Evolutionary conservation across 169 alveolate genomes (phyloP).

Genomic region (Plasmodium chabaudi): DNA sequence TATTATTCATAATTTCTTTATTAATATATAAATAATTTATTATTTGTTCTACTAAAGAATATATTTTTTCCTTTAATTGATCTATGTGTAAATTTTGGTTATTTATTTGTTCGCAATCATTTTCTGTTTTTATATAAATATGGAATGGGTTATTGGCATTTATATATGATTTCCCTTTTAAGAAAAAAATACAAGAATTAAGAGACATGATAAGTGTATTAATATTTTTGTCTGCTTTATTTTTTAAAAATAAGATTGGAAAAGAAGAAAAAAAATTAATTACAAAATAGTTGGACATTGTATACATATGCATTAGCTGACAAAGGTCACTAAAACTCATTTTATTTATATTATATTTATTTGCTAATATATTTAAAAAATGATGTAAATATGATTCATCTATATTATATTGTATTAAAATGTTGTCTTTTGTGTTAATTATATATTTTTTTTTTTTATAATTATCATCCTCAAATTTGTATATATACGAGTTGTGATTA

Average conservation of each 20-base stretch:
- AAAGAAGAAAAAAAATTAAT: slow-evolving; percentile 25
- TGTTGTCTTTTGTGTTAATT: slow-evolving; percentile 34
- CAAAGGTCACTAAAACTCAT: slow-evolving; percentile 46
- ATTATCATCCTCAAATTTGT: slow-evolving; percentile 23
- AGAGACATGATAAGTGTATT: slow-evolving; percentile 36
- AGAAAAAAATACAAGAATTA: slow-evolving; percentile 64
- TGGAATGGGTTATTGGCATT: slow-evolving; percentile 18
- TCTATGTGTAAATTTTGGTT: background rate
- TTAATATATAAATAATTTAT: slow-evolving; percentile 61
- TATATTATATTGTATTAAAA: slow-evolving; percentile 29
- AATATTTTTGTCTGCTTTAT: slow-evolving; percentile 41
- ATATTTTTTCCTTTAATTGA: slow-evolving; percentile 58
- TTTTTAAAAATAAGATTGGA: slow-evolving; percentile 53
- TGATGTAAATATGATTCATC: slow-evolving; percentile 55
- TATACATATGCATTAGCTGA: slow-evolving; percentile 48
- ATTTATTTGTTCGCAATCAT: background rate
- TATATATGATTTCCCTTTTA: slow-evolving; percentile 62
- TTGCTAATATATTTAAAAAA: slow-evolving; percentile 30
- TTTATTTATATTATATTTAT: slow-evolving; percentile 58
- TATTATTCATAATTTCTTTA: slow-evolving; percentile 51
- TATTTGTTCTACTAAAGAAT: slow-evolving; percentile 50
- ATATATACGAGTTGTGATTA: background rate
- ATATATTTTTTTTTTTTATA: slow-evolving; percentile 21
- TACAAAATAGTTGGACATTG: slow-evolving; percentile 71
- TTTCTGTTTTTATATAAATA: slow-evolving; percentile 19